phyloP scores from a whole-genome alignment of 176 grass and related monocot species.

The Hordeum vulgare region DNA sequence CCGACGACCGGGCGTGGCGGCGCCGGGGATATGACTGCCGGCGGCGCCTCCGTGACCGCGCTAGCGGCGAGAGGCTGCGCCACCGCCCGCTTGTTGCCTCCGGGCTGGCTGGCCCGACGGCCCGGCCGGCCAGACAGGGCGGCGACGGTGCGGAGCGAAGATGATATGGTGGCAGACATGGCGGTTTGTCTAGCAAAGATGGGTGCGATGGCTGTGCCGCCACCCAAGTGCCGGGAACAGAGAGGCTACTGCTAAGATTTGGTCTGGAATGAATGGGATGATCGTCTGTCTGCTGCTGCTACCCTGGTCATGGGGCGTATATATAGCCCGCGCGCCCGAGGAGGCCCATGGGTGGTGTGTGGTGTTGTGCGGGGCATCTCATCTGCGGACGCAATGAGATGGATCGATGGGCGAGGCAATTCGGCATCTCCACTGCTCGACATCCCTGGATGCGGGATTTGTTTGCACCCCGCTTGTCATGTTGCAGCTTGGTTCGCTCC shows the following conservation, averaged over 20 bases:
- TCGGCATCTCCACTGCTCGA: conserved; percentile 25
- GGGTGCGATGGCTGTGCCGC: neutral
- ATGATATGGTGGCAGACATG: conserved; percentile 22
- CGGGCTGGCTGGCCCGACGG: conserved; percentile 8
- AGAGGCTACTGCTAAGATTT: conserved; percentile 4
- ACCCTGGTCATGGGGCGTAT: conserved; percentile 10
- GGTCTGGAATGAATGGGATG: neutral
- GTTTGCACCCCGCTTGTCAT: conserved; percentile 21
- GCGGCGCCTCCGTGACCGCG: conserved; percentile 25
- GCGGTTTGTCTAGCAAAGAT: neutral
- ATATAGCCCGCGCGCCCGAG: conserved; percentile 22
- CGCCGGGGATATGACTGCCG: neutral
- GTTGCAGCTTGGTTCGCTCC: conserved; percentile 9
- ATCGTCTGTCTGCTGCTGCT: neutral
- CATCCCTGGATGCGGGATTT: neutral
- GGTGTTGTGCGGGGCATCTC: neutral
- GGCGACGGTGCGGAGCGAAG: conserved; percentile 13
- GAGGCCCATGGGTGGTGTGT: neutral
- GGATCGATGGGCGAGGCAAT: neutral
- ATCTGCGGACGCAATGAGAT: neutral
- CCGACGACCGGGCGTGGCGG: conserved; percentile 16
- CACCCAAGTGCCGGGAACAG: neutral
- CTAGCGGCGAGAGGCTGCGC: conserved; percentile 29
- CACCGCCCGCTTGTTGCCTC: conserved; percentile 27
- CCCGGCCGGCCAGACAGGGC: conserved; percentile 25